Percentiles rank a stretch among this genome's conserved stretches.
Conservation (phyloP, 768 basidiomycete genomes). For the Sporobolomyces pararoseus region DNA sequence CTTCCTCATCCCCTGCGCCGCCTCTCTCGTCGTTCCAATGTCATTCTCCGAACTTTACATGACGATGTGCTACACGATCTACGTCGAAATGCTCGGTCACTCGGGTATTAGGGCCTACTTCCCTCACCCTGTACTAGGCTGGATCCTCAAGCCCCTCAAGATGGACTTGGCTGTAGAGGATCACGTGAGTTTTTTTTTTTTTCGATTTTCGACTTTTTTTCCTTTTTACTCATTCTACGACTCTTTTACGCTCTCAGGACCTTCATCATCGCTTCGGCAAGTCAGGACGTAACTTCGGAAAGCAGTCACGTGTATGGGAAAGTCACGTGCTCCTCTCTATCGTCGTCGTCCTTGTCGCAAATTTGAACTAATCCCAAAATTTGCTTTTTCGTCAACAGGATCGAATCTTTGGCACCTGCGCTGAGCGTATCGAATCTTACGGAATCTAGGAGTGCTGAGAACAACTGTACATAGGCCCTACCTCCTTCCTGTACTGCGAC, state of each 20-base stretch:
- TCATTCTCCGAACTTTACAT: conserved; percentile 24
- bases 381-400: neutral
- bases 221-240: neutral
- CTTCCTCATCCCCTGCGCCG: conserved; percentile 9
- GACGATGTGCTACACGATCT: conserved; percentile 15
- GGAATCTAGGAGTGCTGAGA: conserved; percentile 13
- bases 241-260: neutral
- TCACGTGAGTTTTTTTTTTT: conserved; percentile 17
- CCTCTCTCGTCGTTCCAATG: conserved; percentile 28
- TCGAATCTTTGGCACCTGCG: conserved; percentile 19
- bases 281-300: conserved; percentile 18
- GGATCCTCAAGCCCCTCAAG: conserved; percentile 9
- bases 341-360: neutral
- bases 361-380: neutral
- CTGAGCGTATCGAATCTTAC: conserved; percentile 30
- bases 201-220: neutral
- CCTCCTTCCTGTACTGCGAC: no score
- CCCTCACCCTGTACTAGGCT: conserved; percentile 24
- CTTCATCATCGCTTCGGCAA: conserved; percentile 32
- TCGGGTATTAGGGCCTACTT: conserved; percentile 26
- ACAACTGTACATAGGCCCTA: neutral
- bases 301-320: conserved; percentile 27
- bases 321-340: neutral
- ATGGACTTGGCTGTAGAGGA: conserved; percentile 33
- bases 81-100: conserved; percentile 36